Base-by-base conservation (phyloP, 345 rosid species). In the Gossypium ekmanianum region DNA sequence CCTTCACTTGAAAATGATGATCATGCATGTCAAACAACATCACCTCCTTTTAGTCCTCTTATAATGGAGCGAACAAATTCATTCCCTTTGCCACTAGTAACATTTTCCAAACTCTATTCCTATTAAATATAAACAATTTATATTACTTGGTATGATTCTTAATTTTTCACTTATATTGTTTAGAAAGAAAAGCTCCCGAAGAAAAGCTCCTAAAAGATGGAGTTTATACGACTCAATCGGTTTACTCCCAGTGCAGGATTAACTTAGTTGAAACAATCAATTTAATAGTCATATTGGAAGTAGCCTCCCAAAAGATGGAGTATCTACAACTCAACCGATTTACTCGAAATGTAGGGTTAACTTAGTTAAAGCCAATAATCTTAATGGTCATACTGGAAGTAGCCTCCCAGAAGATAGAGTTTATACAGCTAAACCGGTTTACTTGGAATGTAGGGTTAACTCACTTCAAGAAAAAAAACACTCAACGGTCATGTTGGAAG, bases 401-500 rank as follows among this genome's bases (percentile, higher is more conserved):
- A 29, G 34, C 34, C 61, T 17, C 63, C 69, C 48, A 14, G 11
- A 39, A 26, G 39, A 13, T 47, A 78, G 3, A 71, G 13, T 18
- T 11, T n/a, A 29, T 11, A 6, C 1, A 68, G 41, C 52, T 56
- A 58, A 24, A 14, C 11, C 68, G 10, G 14, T 61, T 52, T 20
- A 71, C 41, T 44, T 70, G 11, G 61, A 56, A n/a, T 5, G 43
- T 10, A 63, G 9, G 16, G 41, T 34, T 41, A 80, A 24, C 58
- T 74, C 27, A 48, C 20, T 47, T 17, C 48, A 52, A 43, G 18
- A 22, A 26, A 64, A 26, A 64, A 77, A 71, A 34, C 58, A 20
- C 20, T 27, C 51, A 59, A 61, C 61, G 48, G 44, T 70, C 74
- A 59, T 7, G 2, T 44, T 9, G 80, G 47, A 70, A 77, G 52